phyloP scores from a whole-genome alignment of 2,329 filamentous ascomycete species.

The Ceratocystis huliohia region DNA sequence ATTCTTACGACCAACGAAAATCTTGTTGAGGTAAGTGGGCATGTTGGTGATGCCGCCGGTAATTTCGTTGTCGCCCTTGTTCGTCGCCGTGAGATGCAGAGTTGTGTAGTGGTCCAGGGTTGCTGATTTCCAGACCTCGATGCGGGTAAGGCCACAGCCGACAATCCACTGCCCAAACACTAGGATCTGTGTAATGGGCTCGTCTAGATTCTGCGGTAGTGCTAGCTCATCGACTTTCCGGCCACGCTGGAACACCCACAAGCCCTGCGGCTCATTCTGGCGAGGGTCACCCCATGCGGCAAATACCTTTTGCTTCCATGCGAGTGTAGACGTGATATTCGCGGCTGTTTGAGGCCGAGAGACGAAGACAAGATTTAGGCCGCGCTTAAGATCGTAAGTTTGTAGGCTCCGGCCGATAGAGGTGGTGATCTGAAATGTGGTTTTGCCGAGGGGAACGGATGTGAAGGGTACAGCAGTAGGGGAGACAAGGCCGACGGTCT shows the following conservation, averaged over 20 bases:
- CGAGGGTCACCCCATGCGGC: constrained; percentile 70
- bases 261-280: constrained; percentile 44
- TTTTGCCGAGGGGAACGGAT: constrained; percentile 76
- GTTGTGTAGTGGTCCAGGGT: constrained; percentile 86
- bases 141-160: constrained; percentile 57
- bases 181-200: constrained; percentile 64
- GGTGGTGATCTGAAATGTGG: constrained; percentile 93
- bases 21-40: constrained; percentile 92
- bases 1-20: constrained; percentile 77
- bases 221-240: constrained; percentile 68
- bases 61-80: constrained; percentile 51
- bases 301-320: constrained; percentile 77
- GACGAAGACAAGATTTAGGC: constrained; percentile 85
- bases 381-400: constrained; percentile 85
- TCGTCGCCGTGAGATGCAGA: constrained; percentile 47
- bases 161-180: constrained; percentile 88
- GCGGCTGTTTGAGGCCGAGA: constrained; percentile 80
- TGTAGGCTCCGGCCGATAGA: constrained; percentile 82
- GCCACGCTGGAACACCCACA: constrained; percentile 89
- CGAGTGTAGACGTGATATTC: constrained; percentile 70
- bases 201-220: constrained; percentile 48
- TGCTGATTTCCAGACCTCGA: constrained; percentile 80
- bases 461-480: constrained; percentile 85
- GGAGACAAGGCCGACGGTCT: constrained; percentile 90
- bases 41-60: constrained; percentile 72